Evolutionary conservation across 176 grass and related monocot species (phyloP).

Genomic region (Aegilops tauschii): DNA sequence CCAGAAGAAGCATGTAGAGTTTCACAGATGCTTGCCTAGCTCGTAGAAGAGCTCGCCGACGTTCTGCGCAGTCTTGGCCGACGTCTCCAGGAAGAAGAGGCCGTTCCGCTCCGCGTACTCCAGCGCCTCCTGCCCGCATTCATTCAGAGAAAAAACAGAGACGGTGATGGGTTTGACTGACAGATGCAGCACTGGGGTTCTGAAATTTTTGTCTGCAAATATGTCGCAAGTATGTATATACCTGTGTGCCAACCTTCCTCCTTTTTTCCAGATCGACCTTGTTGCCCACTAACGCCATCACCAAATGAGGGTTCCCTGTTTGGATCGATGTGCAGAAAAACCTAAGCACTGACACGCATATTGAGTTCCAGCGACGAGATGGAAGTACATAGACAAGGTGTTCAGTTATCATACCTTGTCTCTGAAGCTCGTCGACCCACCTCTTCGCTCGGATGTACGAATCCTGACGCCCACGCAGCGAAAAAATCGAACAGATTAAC

Average conservation of each 20-base stretch:
- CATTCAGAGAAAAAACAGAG: background rate
- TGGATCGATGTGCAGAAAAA: background rate
- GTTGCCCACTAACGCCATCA: constrained; percentile 76
- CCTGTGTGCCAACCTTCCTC: constrained; percentile 60
- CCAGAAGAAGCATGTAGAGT: too few species aligned
- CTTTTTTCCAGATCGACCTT: constrained; percentile 67
- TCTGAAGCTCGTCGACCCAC: constrained; percentile 58
- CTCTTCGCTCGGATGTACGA: constrained; percentile 58
- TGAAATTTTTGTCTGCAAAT: background rate
- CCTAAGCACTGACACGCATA: background rate
- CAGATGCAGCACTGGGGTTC: background rate
- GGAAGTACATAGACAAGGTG: background rate
- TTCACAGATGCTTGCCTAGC: constrained; percentile 37
- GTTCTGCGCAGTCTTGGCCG: constrained; percentile 70
- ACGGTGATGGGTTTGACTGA: background rate
- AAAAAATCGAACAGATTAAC: background rate
- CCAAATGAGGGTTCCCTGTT: constrained; percentile 62
- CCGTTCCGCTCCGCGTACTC: constrained; percentile 70
- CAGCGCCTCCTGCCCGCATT: constrained; percentile 39
- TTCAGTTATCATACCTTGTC: constrained; percentile 19
- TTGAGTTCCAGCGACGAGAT: background rate
- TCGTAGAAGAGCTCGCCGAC: constrained; percentile 74
- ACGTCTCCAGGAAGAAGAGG: constrained; percentile 73
- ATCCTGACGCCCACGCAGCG: constrained; percentile 19
- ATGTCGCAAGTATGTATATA: background rate